Evolutionary conservation across 371 early-diverging fungal genomes (phyloP).

Genomic region (Circinella umbellata): DNA sequence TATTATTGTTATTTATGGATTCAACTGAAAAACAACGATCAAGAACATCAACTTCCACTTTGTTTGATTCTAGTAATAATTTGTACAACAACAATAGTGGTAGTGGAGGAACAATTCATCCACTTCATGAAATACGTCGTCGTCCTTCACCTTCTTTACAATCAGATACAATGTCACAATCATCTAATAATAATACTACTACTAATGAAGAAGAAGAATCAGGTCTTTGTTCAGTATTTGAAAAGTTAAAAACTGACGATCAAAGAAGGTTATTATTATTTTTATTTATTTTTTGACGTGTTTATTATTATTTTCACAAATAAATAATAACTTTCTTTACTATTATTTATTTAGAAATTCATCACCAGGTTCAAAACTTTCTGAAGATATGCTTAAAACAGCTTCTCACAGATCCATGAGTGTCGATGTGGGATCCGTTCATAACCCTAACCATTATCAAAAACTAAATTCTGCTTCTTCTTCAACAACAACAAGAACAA

Average conservation of each 20-base stretch:
- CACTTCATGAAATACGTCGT: conserved; percentile 9
- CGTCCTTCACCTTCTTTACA: conserved; percentile 8
- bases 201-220: conserved; percentile 26
- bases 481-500: neutral
- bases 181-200: conserved; percentile 38
- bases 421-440: conserved; percentile 39
- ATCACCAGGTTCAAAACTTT: conserved; percentile 12
- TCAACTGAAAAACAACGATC: conserved; percentile 12
- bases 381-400: conserved; percentile 20
- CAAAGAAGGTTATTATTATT: conserved; percentile 15
- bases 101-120: conserved; percentile 3
- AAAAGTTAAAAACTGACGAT: conserved; percentile 19
- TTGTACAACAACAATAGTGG: neutral
- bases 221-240: conserved; percentile 19
- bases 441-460: too few species aligned
- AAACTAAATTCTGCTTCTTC: conserved; percentile 1
- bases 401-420: conserved; percentile 35
- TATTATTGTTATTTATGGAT: conserved; percentile 9
- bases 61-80: conserved; percentile 5
- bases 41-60: neutral
- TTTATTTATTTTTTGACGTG: neutral
- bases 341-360: conserved; percentile 14
- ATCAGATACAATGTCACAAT: conserved; percentile 19
- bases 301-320: too few species aligned
- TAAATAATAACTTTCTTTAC: too few species aligned